These are phyloP conservation scores for Salix caprea DNA, from an alignment of 345 rosid species.

Conservation along the genomic window DNA sequence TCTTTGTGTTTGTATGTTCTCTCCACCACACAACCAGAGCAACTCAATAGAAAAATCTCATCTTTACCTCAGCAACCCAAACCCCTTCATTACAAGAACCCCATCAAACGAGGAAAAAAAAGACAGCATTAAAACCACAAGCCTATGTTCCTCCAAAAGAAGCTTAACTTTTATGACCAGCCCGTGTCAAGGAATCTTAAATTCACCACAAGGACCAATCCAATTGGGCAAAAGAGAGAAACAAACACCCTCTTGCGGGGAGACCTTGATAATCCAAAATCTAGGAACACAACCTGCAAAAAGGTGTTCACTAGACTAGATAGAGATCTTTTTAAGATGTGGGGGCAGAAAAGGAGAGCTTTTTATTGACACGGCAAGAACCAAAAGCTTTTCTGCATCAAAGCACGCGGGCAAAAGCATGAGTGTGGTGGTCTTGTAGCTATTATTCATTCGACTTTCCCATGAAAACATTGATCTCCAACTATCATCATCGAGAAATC, in stretches of 20 bases:
- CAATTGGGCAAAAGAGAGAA: constrained; percentile 22
- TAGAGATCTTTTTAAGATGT: constrained; percentile 31
- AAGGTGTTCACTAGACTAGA: constrained; percentile 11
- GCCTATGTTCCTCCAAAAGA: neutral
- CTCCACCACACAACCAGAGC: constrained; percentile 12
- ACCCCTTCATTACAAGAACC: neutral
- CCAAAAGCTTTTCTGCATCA: constrained; percentile 36
- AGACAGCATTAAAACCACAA: neutral
- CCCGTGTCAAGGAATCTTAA: constrained; percentile 38
- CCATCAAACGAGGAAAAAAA: neutral
- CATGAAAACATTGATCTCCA: constrained; percentile 22
- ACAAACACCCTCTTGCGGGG: neutral
- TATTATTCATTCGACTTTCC: constrained; percentile 45
- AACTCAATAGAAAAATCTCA: constrained; percentile 7
- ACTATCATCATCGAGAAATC: neutral
- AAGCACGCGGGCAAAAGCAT: constrained; percentile 55
- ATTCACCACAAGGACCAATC: constrained; percentile 24
- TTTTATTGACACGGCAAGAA: constrained; percentile 23
- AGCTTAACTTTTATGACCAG: neutral
- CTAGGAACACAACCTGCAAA: constrained; percentile 62
- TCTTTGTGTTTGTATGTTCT: neutral
- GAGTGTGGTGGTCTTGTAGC: constrained; percentile 11
- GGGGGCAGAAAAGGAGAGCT: constrained; percentile 34
- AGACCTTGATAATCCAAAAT: constrained; percentile 36
- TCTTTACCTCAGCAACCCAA: constrained; percentile 20